Conservation (phyloP, 2,329 filamentous ascomycete genomes). For the Neocatenulostroma microsporum region DNA sequence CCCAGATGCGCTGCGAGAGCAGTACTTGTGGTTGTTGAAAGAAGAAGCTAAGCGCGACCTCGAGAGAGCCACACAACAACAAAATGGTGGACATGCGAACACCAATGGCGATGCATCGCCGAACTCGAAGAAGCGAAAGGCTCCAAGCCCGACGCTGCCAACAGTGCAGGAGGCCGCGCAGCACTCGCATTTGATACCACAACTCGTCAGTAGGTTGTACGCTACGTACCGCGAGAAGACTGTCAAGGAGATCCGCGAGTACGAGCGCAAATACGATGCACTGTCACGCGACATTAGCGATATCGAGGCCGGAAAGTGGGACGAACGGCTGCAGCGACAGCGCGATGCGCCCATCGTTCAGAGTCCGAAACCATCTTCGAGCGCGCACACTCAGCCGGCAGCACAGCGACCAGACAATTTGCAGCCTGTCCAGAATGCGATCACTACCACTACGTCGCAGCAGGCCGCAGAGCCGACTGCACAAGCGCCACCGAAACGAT, state of each 20-base stretch:
- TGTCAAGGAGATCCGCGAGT: constrained; percentile 62
- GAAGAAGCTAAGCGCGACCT: constrained; percentile 55
- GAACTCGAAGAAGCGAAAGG: constrained; percentile 65
- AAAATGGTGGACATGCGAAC: constrained; percentile 2
- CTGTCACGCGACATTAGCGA: constrained; percentile 59
- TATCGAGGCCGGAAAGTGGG: constrained; percentile 55
- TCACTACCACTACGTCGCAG: constrained; percentile 12
- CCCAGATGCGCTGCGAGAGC: constrained; percentile 67
- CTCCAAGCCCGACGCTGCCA: constrained; percentile 55
- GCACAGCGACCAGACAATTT: constrained; percentile 6
- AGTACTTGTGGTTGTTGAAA: constrained; percentile 68
- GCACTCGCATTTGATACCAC: constrained; percentile 60
- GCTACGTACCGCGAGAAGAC: constrained; percentile 62
- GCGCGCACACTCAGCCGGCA: constrained; percentile 16
- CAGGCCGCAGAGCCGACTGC: constrained; percentile 8
- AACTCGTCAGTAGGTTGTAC: constrained; percentile 66
- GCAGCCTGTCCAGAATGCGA: constrained; percentile 11
- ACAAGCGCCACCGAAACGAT: constrained; percentile 17
- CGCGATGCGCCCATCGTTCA: constrained; percentile 9
- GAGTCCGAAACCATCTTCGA: constrained; percentile 20
- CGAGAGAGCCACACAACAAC: constrained; percentile 25
- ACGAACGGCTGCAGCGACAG: constrained; percentile 33
- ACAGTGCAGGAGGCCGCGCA: constrained; percentile 59
- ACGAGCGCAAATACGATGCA: constrained; percentile 60
- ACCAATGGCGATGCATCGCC: constrained; percentile 41